phyloP scores from a whole-genome alignment of 1,139 yeast species.

The Groenewaldozyma auringiensis region DNA sequence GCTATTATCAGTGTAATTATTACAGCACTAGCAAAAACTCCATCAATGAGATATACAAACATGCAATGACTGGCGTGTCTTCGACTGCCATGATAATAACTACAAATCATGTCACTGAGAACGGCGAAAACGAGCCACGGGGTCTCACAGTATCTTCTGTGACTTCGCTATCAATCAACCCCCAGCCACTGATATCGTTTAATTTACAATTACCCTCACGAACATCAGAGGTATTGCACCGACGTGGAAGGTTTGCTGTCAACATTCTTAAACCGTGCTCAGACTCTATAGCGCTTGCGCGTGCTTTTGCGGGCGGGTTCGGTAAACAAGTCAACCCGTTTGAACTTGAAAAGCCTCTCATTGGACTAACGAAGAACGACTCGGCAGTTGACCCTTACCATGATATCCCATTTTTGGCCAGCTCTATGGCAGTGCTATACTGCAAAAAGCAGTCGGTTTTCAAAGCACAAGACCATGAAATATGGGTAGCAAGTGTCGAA shows the following conservation, averaged over 20 bases:
- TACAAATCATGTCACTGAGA: constrained; percentile 14
- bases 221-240: constrained; percentile 59
- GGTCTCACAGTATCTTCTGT: constrained; percentile 84
- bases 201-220: constrained; percentile 77
- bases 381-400: constrained; percentile 23
- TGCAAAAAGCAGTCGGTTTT: constrained; percentile 52
- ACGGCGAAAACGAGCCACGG: constrained; percentile 18
- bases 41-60: constrained; percentile 8
- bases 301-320: constrained; percentile 30
- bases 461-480: constrained; percentile 70
- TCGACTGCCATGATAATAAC: constrained; percentile 24
- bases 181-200: constrained; percentile 68
- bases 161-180: constrained; percentile 65
- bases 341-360: constrained; percentile 38
- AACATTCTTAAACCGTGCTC: constrained; percentile 60
- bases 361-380: constrained; percentile 18
- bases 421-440: constrained; percentile 55
- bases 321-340: constrained; percentile 32
- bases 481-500: constrained; percentile 61
- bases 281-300: constrained; percentile 38
- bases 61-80: constrained; percentile 23
- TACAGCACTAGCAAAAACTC: constrained; percentile 1
- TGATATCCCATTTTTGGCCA: constrained; percentile 49
- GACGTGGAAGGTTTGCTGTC: constrained; percentile 52
- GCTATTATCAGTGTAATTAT: neutral